A percentile compares a stretch with the other conserved stretches of the same genome.
These are phyloP conservation scores for Atkinsonella hypoxylon DNA, from an alignment of 2,329 filamentous ascomycete species.

Conservation along the genomic window DNA sequence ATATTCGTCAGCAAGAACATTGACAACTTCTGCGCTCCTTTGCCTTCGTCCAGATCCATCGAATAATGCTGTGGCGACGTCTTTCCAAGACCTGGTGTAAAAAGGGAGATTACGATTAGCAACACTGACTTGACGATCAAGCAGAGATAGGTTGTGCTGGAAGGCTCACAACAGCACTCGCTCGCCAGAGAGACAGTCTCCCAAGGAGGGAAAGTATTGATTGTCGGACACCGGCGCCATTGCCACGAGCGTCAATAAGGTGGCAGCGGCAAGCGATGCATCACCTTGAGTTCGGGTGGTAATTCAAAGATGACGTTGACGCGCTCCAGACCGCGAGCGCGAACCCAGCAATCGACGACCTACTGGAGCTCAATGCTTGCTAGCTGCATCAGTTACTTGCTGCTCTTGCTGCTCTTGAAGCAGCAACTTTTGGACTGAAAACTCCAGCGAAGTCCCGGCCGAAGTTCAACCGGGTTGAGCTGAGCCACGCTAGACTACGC, in stretches of 20 bases:
- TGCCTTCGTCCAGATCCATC: constrained; percentile 46
- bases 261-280: constrained; percentile 26
- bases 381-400: not conserved
- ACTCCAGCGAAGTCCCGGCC: constrained; percentile 12
- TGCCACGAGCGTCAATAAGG: constrained; percentile 39
- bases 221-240: constrained; percentile 62
- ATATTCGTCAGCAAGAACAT: constrained; percentile 60
- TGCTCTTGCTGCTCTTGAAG: not conserved
- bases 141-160: not conserved
- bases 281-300: constrained; percentile 18
- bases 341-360: constrained; percentile 8
- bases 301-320: constrained; percentile 18
- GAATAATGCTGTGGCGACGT: constrained; percentile 41
- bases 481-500: no score
- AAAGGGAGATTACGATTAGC: constrained; percentile 1
- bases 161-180: constrained; percentile 62
- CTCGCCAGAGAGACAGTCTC: constrained; percentile 73
- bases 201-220: constrained; percentile 73
- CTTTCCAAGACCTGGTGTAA: constrained; percentile 45
- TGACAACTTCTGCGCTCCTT: constrained; percentile 41
- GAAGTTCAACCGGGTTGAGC: constrained; percentile 14
- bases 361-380: constrained; percentile 1
- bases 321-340: constrained; percentile 19
- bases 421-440: constrained; percentile 18
- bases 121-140: not conserved